A percentile compares a stretch with the other conserved stretches of the same genome.
phyloP scores from a whole-genome alignment of 2,329 filamentous ascomycete species.

The Sporothrix brunneoviolacea region DNA sequence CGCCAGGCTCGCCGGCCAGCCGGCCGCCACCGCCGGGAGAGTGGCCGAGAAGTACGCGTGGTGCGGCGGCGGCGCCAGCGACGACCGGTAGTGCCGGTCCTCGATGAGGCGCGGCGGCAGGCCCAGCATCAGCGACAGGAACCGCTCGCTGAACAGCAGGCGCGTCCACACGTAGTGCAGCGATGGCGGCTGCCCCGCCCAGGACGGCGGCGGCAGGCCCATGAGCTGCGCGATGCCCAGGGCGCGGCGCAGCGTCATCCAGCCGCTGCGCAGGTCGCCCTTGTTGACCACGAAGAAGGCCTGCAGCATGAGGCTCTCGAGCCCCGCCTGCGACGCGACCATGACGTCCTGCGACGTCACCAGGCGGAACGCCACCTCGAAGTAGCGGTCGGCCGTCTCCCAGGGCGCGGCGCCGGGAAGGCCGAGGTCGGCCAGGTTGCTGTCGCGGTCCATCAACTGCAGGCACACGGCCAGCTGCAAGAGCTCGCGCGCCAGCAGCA shows the following conservation, averaged over 20 bases:
- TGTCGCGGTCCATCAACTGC: slow-evolving; percentile 6
- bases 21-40: too few species aligned
- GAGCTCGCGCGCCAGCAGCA: slow-evolving; percentile 11
- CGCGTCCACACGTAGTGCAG: slow-evolving; percentile 36
- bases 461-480: slow-evolving; percentile 16
- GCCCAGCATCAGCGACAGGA: slow-evolving; percentile 38
- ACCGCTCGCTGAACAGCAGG: slow-evolving; percentile 36
- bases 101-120: slow-evolving; percentile 30
- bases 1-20: slow-evolving; percentile 19
- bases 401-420: slow-evolving; percentile 20
- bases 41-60: too few species aligned
- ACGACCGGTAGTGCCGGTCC: slow-evolving; percentile 12
- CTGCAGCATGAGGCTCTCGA: slow-evolving; percentile 43
- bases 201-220: neutral
- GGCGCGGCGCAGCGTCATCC: slow-evolving; percentile 37
- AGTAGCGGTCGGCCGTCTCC: slow-evolving; percentile 19
- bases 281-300: slow-evolving; percentile 38
- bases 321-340: slow-evolving; percentile 35
- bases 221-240: slow-evolving; percentile 23
- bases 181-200: slow-evolving; percentile 23
- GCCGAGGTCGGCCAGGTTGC: slow-evolving; percentile 19
- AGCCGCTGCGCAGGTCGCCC: slow-evolving; percentile 38
- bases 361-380: slow-evolving; percentile 19
- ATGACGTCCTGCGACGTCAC: slow-evolving; percentile 40
- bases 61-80: slow-evolving; percentile 11